Evolutionary conservation across 345 rosid genomes (phyloP), one percentile per base, ranked within the genome.

Genomic region (Odontarrhena argentea): DNA sequence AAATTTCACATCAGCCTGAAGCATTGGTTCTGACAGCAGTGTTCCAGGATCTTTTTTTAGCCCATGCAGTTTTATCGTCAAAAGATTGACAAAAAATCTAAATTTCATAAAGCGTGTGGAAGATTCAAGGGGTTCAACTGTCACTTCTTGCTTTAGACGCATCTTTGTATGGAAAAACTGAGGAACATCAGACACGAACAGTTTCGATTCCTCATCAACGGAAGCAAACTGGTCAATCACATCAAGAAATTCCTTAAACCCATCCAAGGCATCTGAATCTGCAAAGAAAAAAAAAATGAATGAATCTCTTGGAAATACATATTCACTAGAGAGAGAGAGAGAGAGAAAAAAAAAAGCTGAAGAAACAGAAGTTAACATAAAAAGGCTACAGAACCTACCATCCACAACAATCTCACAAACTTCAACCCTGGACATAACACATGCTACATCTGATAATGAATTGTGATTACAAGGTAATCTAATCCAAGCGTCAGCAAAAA

Each of bases 401-500:
- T 86, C 86, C 35, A 62, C 78, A 76, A 80, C 15, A 56, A 89
- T 43, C 81, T 86, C 83, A 76, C 89, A 87, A 55, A 49, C 41
- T 30, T 63, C 64, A 41, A 92, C 78, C 73, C 77, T 85, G 73
- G 80, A 81, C 96, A 89, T 92, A 64, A 87, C 66, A 78, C 91
- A 82, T 18, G 72, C 69, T 58, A 77, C 52, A 64, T 68, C 72
- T 4, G 77, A 76, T 67, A 72, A 77, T 35, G 68, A 76, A 47
- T 70, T 75, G 56, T 28, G 59, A 71, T 82, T 81, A 65, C 77
- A 69, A 38, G 96, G 93, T 73, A 92, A 76, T 77, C 88, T 80
- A 61, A 89, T 80, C 98, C 98, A 87, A 22, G 84, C 71, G 70
- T 89, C 93, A 47, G 83, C 96, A 80, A 71, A 73, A 36, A 84